Conservation (phyloP, 257 asterid genomes). For the Solanum peruvianum region DNA sequence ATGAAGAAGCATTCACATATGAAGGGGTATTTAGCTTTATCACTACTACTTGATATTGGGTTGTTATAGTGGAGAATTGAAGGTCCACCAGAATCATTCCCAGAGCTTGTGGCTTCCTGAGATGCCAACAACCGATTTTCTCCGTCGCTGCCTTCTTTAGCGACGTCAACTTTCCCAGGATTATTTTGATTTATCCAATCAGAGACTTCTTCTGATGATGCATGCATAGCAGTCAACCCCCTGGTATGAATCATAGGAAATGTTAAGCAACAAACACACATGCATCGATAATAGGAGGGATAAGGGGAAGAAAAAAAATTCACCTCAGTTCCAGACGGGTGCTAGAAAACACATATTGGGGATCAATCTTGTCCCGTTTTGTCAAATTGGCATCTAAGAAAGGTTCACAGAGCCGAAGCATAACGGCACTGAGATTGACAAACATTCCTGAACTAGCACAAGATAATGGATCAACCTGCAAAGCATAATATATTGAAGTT, state of each 20-base stretch:
- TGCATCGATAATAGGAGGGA: not conserved
- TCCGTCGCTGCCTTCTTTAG: slow-evolving; percentile 27
- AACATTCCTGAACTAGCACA: slow-evolving; percentile 99
- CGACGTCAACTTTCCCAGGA: slow-evolving; percentile 23
- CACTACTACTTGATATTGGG: slow-evolving; percentile 25
- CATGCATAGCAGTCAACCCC: slow-evolving; percentile 90
- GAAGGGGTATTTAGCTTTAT: slow-evolving; percentile 63
- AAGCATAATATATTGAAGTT: slow-evolving; percentile 1
- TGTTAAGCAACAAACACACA: not conserved
- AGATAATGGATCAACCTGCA: slow-evolving; percentile 81
- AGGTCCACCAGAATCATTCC: slow-evolving; percentile 30
- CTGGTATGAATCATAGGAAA: slow-evolving; percentile 28
- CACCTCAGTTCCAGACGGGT: slow-evolving; percentile 82
- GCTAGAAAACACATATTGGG: slow-evolving; percentile 54
- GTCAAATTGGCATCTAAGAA: slow-evolving; percentile 80
- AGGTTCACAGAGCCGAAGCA: slow-evolving; percentile 92
- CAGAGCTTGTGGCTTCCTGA: slow-evolving; percentile 64
- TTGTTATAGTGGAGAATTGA: slow-evolving; percentile 21
- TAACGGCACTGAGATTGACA: slow-evolving; percentile 85
- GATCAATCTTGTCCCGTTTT: slow-evolving; percentile 83
- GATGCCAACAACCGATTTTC: slow-evolving; percentile 54
- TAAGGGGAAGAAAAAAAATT: not conserved
- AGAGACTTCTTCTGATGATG: slow-evolving; percentile 90
- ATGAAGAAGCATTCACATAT: slow-evolving; percentile 98
- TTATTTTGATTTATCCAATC: slow-evolving; percentile 49